phyloP scores from a whole-genome alignment of 495 filamentous ascomycete species.

The Oleoguttula mirabilis region DNA sequence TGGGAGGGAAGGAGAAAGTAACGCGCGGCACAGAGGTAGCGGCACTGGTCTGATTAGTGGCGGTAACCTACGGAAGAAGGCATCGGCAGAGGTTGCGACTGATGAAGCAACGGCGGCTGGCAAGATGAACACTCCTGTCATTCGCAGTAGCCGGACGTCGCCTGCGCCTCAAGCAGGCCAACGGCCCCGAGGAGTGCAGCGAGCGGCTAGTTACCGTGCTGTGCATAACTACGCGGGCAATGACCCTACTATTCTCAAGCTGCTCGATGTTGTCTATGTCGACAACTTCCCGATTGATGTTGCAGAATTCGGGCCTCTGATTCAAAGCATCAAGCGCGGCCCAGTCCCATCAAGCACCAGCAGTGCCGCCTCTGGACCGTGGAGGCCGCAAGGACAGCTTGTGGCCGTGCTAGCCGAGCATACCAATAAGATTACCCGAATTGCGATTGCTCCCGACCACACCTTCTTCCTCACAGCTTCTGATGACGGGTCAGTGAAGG shows the following conservation, averaged over 20 bases:
- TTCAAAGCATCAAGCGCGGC: conserved; percentile 59
- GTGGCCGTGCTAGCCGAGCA: conserved; percentile 87
- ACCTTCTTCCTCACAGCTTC: conserved; percentile 88
- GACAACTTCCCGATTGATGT: conserved; percentile 83
- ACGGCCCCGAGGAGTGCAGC: not conserved
- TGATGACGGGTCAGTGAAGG: conserved; percentile 80
- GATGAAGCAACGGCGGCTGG: conserved; percentile 17
- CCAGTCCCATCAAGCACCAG: conserved; percentile 47
- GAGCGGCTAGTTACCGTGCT: conserved; percentile 21
- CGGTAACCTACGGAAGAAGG: conserved; percentile 60
- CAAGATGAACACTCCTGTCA: conserved; percentile 7
- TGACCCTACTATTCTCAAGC: conserved; percentile 72
- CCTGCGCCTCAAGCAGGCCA: not conserved
- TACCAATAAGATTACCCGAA: conserved; percentile 64
- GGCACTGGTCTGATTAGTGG: conserved; percentile 73
- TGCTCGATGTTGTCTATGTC: conserved; percentile 78
- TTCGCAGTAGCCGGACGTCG: conserved; percentile 9
- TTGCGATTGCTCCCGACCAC: conserved; percentile 80
- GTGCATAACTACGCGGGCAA: conserved; percentile 57
- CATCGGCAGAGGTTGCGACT: conserved; percentile 43
- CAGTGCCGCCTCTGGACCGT: conserved; percentile 41
- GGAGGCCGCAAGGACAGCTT: conserved; percentile 74
- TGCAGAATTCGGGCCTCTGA: conserved; percentile 64
- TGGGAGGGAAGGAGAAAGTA: conserved; percentile 7
- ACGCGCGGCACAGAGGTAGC: conserved; percentile 53